phyloP scores from a whole-genome alignment of 75 land plant species.

The Isoetes taiwanensis region DNA sequence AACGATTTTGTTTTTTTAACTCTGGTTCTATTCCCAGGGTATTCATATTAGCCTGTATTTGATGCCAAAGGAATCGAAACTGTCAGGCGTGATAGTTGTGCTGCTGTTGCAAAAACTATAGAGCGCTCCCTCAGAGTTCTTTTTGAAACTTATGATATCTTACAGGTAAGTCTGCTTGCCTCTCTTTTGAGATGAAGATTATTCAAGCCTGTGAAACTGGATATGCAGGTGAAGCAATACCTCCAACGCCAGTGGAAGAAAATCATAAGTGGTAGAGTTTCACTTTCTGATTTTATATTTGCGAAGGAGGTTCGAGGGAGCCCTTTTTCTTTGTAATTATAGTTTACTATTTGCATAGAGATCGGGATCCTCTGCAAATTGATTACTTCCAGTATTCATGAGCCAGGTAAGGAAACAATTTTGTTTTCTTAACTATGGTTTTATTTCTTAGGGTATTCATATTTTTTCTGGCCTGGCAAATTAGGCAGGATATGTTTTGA shows the following conservation, averaged over 20 bases:
- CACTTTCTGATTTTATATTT: slow-evolving; percentile 83
- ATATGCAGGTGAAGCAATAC: slow-evolving; percentile 59
- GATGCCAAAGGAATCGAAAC: slow-evolving; percentile 99
- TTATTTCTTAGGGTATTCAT: too few species aligned
- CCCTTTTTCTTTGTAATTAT: too few species aligned
- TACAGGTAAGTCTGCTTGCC: slow-evolving; percentile 33
- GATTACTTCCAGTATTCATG: too few species aligned
- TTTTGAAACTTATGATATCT: slow-evolving; percentile 65
- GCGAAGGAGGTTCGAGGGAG: slow-evolving; percentile 98
- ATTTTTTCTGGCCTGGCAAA: too few species aligned
- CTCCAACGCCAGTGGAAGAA: slow-evolving; percentile 78
- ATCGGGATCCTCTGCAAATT: too few species aligned
- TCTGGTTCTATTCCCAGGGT: too few species aligned
- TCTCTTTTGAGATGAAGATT: neutral
- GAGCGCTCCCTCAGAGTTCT: slow-evolving; percentile 60
- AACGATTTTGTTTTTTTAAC: too few species aligned
- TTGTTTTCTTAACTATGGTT: too few species aligned
- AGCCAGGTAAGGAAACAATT: too few species aligned
- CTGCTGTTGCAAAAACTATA: slow-evolving; percentile 80
- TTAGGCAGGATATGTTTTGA: too few species aligned
- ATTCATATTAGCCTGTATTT: slow-evolving; percentile 64
- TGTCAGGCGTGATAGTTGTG: slow-evolving; percentile 82
- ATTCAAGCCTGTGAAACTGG: neutral
- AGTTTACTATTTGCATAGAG: too few species aligned
- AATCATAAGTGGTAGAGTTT: slow-evolving; percentile 61